These are phyloP conservation scores for Ascochyta clinopodiicola DNA, from an alignment of 2,329 filamentous ascomycete genomes.

Conservation along the genomic window DNA sequence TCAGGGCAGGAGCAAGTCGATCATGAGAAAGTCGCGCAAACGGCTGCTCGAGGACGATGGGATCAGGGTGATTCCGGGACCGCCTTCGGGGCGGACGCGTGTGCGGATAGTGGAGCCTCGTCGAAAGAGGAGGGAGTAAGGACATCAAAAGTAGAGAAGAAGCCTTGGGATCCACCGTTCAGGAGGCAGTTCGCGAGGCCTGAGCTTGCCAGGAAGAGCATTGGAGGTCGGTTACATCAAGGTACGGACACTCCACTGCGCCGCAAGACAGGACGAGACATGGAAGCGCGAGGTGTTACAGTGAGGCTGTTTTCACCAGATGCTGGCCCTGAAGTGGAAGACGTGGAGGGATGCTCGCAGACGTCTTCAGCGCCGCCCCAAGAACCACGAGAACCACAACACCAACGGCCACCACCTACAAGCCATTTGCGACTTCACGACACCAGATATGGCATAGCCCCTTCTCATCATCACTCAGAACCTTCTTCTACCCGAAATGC, in stretches of 20 bases:
- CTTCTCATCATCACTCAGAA: background rate
- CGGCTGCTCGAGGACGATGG: background rate
- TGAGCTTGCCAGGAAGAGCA: background rate
- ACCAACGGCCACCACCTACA: background rate
- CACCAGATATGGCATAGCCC: background rate
- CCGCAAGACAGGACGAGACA: conserved; percentile 5
- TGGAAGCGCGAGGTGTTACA: conserved; percentile 7
- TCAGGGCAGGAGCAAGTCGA: conserved; percentile 2
- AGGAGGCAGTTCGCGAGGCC: conserved; percentile 9
- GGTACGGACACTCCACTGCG: conserved; percentile 2
- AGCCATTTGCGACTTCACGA: background rate
- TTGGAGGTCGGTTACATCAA: conserved; percentile 3
- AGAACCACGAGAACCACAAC: background rate
- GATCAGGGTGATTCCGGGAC: background rate
- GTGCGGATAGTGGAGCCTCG: conserved; percentile 17
- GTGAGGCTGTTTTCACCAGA: conserved; percentile 10
- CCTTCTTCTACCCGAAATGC: background rate
- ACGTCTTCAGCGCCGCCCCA: background rate
- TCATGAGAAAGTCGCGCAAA: background rate
- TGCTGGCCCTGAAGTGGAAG: background rate
- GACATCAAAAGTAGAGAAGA: conserved; percentile 14
- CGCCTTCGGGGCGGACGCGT: conserved; percentile 11
- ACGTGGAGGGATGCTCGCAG: background rate
- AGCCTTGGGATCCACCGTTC: conserved; percentile 40
- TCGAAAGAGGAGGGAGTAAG: background rate